Base-by-base conservation (phyloP, 371 early-diverging fungal genomes). In the Entomophthora muscae region DNA sequence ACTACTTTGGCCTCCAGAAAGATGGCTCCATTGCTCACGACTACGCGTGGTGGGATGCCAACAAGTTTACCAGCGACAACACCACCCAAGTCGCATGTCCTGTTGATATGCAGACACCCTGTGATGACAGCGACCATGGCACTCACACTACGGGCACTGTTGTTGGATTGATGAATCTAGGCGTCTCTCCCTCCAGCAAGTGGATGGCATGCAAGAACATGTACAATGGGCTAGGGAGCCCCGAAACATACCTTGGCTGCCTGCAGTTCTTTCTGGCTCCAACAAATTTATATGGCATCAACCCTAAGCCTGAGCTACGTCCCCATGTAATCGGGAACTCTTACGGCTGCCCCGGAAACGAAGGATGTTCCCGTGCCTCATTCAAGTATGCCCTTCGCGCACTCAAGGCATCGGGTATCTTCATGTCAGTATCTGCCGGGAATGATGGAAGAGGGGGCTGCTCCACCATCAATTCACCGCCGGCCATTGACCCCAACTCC, bases 261-360 rank as follows among this genome's bases (percentile, higher is more conserved):
- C 42, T 61, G 22, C 61, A 61, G 26, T 61, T 61, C 61, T 61
- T 61, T 42, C 24, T 61, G 31, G 61, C 61, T n/a, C 61, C 61
- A 3, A 30, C 31, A 3, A 61, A 33, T 3, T 22, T 30, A 2
- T 3, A 42, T 33, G 61, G 61, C 17, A 61, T 22, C 27, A 2
- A 61, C 22, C 55, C 55, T 21, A 54, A 26, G 7, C 55, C 55
- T 21, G 7, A 54, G 7, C 21, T 54, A 26, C 21, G 55, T 7
- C 55, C 55, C 27, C 55, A 54, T 26, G 55, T 54, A 5, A 26
- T 54, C 7, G 55, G 55, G 7, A 54, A 54, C 27, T 54, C 55
- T 5, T 54, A 54, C 27, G 27, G 55, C 5, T 54, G 55, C 27
- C 23, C 23, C 5, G 7, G 5, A 7, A 7, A 21, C 3, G 55